phyloP scores from a whole-genome alignment of 441 rosid genomes.

The Populus hybrid region DNA sequence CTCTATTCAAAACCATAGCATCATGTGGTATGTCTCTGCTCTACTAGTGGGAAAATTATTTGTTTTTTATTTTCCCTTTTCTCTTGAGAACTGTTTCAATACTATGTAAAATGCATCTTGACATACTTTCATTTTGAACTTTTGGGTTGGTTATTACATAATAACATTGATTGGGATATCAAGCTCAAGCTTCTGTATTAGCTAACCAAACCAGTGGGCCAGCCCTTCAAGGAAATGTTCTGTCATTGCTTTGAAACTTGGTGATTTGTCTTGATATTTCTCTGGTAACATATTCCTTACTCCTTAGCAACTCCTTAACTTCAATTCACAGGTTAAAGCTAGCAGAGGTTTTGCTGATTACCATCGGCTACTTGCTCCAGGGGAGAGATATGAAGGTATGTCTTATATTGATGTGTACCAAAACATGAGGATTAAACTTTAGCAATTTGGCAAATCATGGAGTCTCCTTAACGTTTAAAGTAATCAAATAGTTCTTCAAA shows the following conservation, averaged over 20 bases:
- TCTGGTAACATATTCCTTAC: not conserved
- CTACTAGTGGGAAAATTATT: not conserved
- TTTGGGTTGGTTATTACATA: not conserved
- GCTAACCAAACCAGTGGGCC: not conserved
- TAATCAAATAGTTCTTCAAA: not conserved
- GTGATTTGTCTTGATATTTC: not conserved
- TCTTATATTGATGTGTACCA: constrained; percentile 2
- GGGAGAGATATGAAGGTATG: constrained; percentile 75
- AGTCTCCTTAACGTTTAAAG: not conserved
- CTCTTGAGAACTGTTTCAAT: not conserved
- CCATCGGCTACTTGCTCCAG: constrained; percentile 74
- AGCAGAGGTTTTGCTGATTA: constrained; percentile 63
- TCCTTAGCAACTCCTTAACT: constrained; percentile 1
- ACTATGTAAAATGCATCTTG: not conserved
- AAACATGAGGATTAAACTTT: not conserved
- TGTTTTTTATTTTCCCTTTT: not conserved
- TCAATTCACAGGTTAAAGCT: constrained; percentile 55
- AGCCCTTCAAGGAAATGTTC: not conserved
- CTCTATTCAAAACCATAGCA: not conserved
- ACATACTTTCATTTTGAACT: not conserved
- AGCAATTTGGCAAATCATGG: not conserved
- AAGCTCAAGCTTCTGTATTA: not conserved
- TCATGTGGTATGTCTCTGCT: not conserved
- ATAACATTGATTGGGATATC: not conserved
- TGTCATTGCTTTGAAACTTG: not conserved